Evolutionary conservation across 1,139 yeast species (phyloP), one percentile per base, ranked within the genome.

Genomic region (Meyerozyma sp.): DNA sequence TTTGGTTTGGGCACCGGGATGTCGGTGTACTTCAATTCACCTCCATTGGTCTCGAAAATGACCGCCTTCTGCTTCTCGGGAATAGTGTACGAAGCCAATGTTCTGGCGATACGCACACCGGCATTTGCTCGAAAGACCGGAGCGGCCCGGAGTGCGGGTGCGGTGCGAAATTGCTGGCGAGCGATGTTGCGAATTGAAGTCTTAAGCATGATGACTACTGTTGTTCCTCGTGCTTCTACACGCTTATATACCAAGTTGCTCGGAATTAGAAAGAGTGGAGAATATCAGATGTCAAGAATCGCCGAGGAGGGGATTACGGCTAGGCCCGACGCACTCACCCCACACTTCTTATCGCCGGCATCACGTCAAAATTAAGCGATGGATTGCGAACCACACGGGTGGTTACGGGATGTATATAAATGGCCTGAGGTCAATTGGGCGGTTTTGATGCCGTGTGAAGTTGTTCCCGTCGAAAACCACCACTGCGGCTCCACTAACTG

Each of bases 1-100:
- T 81, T 81, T 58, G 90, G 90, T 5, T 53, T 65, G 57, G 90
- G 90, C 40, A 82, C 88, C 42, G 84, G 77, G 47, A 81, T 76
- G 50, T 81, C 87, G 54, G 71, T 78, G 72, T 80, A 81, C 48
- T 66, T 59, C 52, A 83, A 71, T 46, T 57, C 57, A 46, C 78
- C 77, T 49, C 75, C 70, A 55, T 67, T 66, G 55, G 66, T 68
- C 52, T 71, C 70, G 52, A 75, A 73, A 54, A 71, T 61, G 29
- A 76, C 69, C 46, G 71, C 77, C 55, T 68, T 73, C 57, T 74
- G 79, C 45, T 74, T 62, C 43, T 60, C 52, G 54, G 77, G 75
- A 57, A 73, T 62, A 42, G 49, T 30, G 14, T 30, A 30, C 9
- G 34, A 30, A 13, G 34, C 34, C 34, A 30, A 30, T 4, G 14